Conservation (phyloP, 805 yeast species). For the Saccharomycopsis malanga region DNA sequence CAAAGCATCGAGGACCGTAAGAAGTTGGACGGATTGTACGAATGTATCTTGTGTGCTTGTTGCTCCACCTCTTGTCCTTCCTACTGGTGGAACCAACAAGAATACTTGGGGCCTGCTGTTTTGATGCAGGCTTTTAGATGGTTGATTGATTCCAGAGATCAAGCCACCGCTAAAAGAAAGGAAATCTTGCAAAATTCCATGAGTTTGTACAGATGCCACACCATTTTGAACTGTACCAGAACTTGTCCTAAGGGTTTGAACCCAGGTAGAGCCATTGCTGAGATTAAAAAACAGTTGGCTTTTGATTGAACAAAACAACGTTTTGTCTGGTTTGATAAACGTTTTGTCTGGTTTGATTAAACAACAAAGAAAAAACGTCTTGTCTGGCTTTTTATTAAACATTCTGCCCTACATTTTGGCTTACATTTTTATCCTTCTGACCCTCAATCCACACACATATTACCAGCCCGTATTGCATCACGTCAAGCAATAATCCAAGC, state of each 20-base stretch:
- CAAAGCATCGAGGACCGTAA: conserved; percentile 90
- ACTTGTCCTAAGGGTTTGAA: conserved; percentile 98
- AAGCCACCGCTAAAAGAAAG: conserved; percentile 74
- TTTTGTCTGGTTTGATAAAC: too few species aligned
- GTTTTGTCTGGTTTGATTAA: too few species aligned
- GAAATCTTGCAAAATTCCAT: conserved; percentile 92
- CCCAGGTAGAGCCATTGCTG: conserved; percentile 96
- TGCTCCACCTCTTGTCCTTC: conserved; percentile 99
- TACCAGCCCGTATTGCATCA: too few species aligned
- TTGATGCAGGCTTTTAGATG: conserved; percentile 99
- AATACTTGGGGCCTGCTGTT: conserved; percentile 97
- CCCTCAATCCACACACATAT: too few species aligned
- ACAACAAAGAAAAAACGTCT: too few species aligned
- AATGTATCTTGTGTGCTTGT: conserved; percentile 95
- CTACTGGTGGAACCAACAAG: conserved; percentile 99
- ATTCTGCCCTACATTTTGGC: too few species aligned
- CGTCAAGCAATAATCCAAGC: too few species aligned
- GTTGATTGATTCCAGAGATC: conserved; percentile 96
- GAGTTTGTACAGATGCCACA: conserved; percentile 98
- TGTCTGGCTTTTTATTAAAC: too few species aligned
- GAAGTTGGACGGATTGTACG: conserved; percentile 94
- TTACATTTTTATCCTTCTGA: too few species aligned
- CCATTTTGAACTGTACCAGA: conserved; percentile 96
- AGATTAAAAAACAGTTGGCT: conserved; percentile 90
- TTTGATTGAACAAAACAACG: too few species aligned